phyloP scores from a whole-genome alignment of 495 filamentous ascomycete species.

The Podospora appendiculata region DNA sequence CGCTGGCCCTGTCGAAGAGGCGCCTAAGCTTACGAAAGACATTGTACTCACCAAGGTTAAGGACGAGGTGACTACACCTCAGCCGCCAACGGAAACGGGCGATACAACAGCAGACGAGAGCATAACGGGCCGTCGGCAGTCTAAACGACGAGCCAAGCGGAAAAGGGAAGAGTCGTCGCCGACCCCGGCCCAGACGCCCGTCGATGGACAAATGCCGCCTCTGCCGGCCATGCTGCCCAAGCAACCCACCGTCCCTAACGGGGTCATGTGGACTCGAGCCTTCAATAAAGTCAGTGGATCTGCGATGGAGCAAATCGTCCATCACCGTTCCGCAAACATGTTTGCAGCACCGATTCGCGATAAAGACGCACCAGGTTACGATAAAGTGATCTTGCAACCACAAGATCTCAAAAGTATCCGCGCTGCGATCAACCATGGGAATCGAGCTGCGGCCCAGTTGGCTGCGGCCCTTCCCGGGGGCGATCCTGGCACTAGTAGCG shows the following conservation, averaged over 20 bases:
- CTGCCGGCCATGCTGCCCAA: not conserved
- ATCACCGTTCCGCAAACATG: constrained; percentile 80
- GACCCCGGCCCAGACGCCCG: constrained; percentile 11
- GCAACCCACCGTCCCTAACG: constrained; percentile 16
- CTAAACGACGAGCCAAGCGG: constrained; percentile 27
- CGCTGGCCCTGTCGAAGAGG: constrained; percentile 9
- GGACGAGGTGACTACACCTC: constrained; percentile 58
- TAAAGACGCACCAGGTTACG: constrained; percentile 79
- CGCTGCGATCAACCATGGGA: constrained; percentile 67
- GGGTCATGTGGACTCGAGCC: constrained; percentile 63
- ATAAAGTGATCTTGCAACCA: constrained; percentile 73
- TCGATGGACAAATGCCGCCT: constrained; percentile 1
- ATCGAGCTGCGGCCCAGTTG: constrained; percentile 60
- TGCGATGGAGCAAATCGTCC: constrained; percentile 76
- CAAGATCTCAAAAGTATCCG: constrained; percentile 86
- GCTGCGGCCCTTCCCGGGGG: constrained; percentile 43
- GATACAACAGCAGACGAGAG: constrained; percentile 44
- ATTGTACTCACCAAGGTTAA: constrained; percentile 46
- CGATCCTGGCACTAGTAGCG: constrained; percentile 36
- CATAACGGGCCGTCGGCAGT: constrained; percentile 15
- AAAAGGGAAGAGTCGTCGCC: constrained; percentile 38
- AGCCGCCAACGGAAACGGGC: constrained; percentile 39
- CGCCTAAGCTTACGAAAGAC: constrained; percentile 3
- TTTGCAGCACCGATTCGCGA: constrained; percentile 81
- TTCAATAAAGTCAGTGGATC: constrained; percentile 71